Evolutionary conservation across 1,284 basidiomycete genomes (phyloP), one percentile per base, ranked within the genome.

Genomic region (Peniophora sp.): DNA sequence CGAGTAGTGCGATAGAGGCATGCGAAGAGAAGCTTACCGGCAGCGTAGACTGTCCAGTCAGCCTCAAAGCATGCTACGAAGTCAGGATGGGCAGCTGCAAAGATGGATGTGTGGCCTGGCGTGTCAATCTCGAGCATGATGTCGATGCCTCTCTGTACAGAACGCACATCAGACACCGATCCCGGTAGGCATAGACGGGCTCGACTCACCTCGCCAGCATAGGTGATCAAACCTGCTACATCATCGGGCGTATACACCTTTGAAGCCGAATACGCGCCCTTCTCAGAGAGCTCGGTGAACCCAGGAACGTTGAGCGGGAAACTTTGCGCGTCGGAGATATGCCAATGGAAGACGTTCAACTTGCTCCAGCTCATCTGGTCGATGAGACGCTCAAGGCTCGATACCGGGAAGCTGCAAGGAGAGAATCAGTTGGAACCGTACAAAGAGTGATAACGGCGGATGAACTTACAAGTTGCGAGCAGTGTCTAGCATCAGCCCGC

Each of bases 341-440:
- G 88, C 89, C 87, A 90, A 63, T 92, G 88, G 66, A 91, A 82
- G 24, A 77, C 77, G 62, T 80, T 87, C 49, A 90, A 81, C 73
- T 97, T 97, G 57, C 88, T 86, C 78, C 80, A 83, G 54, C 84
- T 84, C 91, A 94, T 93, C 1, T 87, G 83, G 57, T 93, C 86
- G 17, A 97, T 64, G 6, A 85, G 87, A 27, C 83, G 77, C 52
- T 83, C 74, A 60, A 94, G 78, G 57, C 87, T 83, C 0, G 62
- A 47, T 6, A 85, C 73, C 0, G 85, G 76, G 68, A 84, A 88
- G 62, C 85, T 87, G 54, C 6, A 24, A 47, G 20, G 12, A 5
- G 12, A 5, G 5, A 12, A 12, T 32, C 20, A 48, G 1, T 20
- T 36, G 3, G 32, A 45, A 9, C 15, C 35, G 23, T 12, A 6